Conservation (phyloP, 2,329 filamentous ascomycete species). For the Dothideomycetes sp. region DNA sequence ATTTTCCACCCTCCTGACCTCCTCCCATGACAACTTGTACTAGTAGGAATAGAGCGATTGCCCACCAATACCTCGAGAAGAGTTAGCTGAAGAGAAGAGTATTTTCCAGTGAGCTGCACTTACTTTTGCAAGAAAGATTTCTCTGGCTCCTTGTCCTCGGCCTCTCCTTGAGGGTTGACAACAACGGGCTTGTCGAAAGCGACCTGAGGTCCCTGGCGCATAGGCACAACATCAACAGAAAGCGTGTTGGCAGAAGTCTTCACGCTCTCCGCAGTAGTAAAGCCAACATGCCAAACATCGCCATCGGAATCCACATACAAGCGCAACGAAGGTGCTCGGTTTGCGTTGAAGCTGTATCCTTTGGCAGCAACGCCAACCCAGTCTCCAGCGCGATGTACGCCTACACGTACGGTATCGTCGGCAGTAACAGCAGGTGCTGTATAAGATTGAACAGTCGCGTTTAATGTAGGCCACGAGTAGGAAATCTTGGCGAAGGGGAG, state of each 20-base stretch:
- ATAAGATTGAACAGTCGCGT: slow-evolving; percentile 32
- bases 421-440: slow-evolving; percentile 27
- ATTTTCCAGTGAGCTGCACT: slow-evolving; percentile 17
- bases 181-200: slow-evolving; percentile 45
- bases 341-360: slow-evolving; percentile 32
- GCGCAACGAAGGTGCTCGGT: slow-evolving; percentile 35
- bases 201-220: slow-evolving; percentile 32
- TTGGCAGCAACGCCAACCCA: slow-evolving; percentile 40
- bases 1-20: slow-evolving; percentile 20
- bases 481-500: slow-evolving; percentile 35
- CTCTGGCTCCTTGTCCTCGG: slow-evolving; percentile 38
- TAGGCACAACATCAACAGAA: slow-evolving; percentile 34
- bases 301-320: slow-evolving; percentile 37
- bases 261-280: slow-evolving; percentile 28
- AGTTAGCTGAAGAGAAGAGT: slow-evolving; percentile 15
- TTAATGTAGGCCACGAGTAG: slow-evolving; percentile 31
- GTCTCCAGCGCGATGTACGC: slow-evolving; percentile 30
- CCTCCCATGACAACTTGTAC: slow-evolving; percentile 38
- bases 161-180: slow-evolving; percentile 46
- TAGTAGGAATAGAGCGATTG: slow-evolving; percentile 37
- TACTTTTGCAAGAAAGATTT: slow-evolving; percentile 45
- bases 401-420: slow-evolving; percentile 35
- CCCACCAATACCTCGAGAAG: slow-evolving; percentile 43
- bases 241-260: slow-evolving; percentile 17
- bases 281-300: slow-evolving; percentile 37